These are phyloP conservation scores for Bigelowiella natans DNA, from an alignment of 78 protist species.

Conservation along the genomic window DNA sequence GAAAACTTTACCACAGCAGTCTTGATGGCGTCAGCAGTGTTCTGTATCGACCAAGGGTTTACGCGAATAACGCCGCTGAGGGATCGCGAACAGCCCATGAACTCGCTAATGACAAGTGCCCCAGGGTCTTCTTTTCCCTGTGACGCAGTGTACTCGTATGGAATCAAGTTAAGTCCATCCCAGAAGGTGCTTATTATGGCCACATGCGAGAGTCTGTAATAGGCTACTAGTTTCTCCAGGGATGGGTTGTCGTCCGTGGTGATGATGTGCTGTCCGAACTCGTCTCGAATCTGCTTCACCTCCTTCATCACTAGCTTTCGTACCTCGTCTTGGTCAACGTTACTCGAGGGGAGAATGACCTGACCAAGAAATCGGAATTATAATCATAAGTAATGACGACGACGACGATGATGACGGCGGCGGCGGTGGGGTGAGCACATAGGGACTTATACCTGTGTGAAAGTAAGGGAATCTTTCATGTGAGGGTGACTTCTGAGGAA, in stretches of 20 bases:
- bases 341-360: neutral
- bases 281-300: neutral
- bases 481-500: neutral
- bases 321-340: neutral
- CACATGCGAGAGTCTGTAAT: neutral
- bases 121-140: conserved; percentile 1
- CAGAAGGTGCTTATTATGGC: conserved; percentile 4
- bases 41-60: neutral
- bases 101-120: conserved; percentile 7
- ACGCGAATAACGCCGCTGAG: conserved; percentile 2
- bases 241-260: neutral
- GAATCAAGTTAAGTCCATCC: conserved; percentile 14
- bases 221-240: neutral
- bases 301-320: neutral
- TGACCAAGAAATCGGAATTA: too few relatives aligned
- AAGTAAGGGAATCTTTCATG: neutral
- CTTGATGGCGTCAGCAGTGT: neutral
- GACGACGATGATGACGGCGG: too few relatives aligned
- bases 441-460: too few relatives aligned
- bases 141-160: conserved; percentile 14
- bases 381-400: too few relatives aligned
- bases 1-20: neutral
- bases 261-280: neutral
- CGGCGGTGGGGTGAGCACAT: too few relatives aligned
- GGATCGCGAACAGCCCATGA: conserved; percentile 12